Evolutionary conservation across 495 filamentous ascomycete species (phyloP).

Genomic region (Alectoria sarmentosa): DNA sequence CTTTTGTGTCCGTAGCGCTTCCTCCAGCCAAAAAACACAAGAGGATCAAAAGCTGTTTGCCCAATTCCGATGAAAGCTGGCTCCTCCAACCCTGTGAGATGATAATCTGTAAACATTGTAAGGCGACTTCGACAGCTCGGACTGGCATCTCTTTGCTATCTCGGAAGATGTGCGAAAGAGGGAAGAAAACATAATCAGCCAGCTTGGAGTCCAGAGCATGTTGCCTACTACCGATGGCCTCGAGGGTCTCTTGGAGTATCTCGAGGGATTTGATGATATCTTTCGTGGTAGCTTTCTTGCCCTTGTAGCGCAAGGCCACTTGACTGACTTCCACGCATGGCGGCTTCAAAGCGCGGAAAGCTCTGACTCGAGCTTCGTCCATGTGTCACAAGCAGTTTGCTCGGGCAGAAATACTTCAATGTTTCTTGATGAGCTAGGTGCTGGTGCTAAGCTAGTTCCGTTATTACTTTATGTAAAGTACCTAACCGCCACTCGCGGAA

Average conservation of each 20-base stretch:
- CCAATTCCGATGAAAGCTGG: constrained; percentile 58
- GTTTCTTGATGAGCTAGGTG: too few species aligned
- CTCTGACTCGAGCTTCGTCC: constrained; percentile 23
- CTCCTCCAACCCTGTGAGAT: constrained; percentile 71
- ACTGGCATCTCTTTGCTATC: constrained; percentile 63
- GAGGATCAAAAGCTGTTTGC: constrained; percentile 78
- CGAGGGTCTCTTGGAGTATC: constrained; percentile 46
- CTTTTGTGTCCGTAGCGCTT: constrained; percentile 44
- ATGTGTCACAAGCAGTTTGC: too few species aligned
- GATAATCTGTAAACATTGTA: constrained; percentile 65
- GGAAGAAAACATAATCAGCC: constrained; percentile 93
- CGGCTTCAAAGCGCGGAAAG: constrained; percentile 48
- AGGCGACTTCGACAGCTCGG: constrained; percentile 62
- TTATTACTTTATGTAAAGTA: too few species aligned
- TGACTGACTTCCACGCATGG: constrained; percentile 74
- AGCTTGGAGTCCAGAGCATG: constrained; percentile 69
- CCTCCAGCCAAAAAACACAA: constrained; percentile 74
- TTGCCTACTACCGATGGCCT: constrained; percentile 42
- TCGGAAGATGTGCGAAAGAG: constrained; percentile 79
- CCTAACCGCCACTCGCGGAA: too few species aligned
- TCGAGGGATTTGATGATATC: constrained; percentile 50
- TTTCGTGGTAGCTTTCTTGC: constrained; percentile 43
- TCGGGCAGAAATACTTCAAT: too few species aligned
- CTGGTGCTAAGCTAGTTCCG: too few species aligned
- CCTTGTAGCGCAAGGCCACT: constrained; percentile 53